Conservation (phyloP, 495 filamentous ascomycete genomes). For the Penicillium turbatum region DNA sequence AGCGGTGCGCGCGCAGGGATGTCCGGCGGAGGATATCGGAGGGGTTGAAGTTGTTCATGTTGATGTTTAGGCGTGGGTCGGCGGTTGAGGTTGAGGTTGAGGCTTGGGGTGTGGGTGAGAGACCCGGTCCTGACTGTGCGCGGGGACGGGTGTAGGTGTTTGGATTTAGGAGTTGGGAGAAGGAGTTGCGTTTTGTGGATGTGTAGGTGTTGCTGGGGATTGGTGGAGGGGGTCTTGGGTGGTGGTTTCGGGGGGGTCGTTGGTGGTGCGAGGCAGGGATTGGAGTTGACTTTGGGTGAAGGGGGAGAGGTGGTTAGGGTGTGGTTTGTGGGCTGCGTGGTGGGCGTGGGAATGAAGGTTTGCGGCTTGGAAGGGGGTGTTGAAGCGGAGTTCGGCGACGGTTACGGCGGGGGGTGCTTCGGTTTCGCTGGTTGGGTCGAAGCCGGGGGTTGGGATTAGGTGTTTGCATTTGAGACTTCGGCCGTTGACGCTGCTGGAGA, state of each 20-base stretch:
- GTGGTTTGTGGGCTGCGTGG: slow-evolving; percentile 18
- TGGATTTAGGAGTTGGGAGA: slow-evolving; percentile 37
- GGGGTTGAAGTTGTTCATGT: slow-evolving; percentile 15
- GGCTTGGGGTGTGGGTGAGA: neutral
- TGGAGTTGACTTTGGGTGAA: slow-evolving; percentile 25
- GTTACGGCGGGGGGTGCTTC: slow-evolving; percentile 42
- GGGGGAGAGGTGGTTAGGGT: slow-evolving; percentile 24
- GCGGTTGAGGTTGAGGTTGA: neutral
- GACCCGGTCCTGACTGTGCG: slow-evolving; percentile 24
- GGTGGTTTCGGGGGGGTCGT: neutral
- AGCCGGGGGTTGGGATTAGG: slow-evolving; percentile 31
- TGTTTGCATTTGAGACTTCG: slow-evolving; percentile 76
- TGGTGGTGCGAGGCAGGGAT: slow-evolving; percentile 7
- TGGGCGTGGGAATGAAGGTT: slow-evolving; percentile 32
- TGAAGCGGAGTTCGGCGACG: slow-evolving; percentile 85
- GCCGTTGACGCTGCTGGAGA: slow-evolving; percentile 68
- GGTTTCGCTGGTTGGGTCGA: slow-evolving; percentile 7
- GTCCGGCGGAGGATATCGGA: slow-evolving; percentile 16
- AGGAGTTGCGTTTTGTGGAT: slow-evolving; percentile 28
- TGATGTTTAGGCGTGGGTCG: neutral
- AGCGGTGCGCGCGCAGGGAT: slow-evolving; percentile 17
- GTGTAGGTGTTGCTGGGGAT: neutral
- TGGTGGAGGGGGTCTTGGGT: neutral
- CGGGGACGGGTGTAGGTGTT: slow-evolving; percentile 29
- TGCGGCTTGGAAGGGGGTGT: slow-evolving; percentile 58